Evolutionary conservation across 2,329 filamentous ascomycete genomes (phyloP), one percentile per base, ranked within the genome.

Genomic region (Fusarium subglutinans): DNA sequence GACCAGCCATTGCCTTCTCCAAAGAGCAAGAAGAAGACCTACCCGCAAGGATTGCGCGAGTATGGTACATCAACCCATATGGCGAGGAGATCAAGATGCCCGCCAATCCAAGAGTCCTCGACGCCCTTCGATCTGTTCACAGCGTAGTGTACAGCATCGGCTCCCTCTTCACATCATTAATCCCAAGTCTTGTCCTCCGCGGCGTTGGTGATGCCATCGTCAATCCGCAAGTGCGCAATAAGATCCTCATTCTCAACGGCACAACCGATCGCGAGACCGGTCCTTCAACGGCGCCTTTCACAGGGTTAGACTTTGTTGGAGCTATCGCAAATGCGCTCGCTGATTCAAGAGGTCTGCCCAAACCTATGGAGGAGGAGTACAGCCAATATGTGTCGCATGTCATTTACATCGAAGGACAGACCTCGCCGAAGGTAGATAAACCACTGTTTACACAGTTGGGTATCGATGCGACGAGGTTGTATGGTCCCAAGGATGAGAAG

Each of bases 41-140:
- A 3, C 89, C 94, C 0, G 88, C 92, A 0, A 88, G 94, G 35
- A 97, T 98, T 76, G 87, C 91, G 62, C 86, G 95, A 6, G 88
- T 98, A 38, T 98, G 95, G 94, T 98, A 98, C 84, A 98, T 98
- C 84, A 98, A 98, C 79, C 96, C 96, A 0, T 98, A 98, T 81
- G 96, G 96, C n/a, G 94, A 98, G 80, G 95, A 98, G 82, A 98
- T 98, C 75, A 90, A 92, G 24, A 93, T 95, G 1, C 89, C 91
- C 0, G 93, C 94, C 5, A 98, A 98, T 78, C 91, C 94, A 0
- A 91, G 94, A 57, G 94, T 96, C 0, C 77, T 97, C 0, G 88
- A 90, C 13, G 90, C 94, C 1, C 81, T 98, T 3, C 84, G 85
- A 22, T 83, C 84, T 4, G 88, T 93, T 0, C 88, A 90, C 63